Evolutionary conservation across 371 early-diverging fungal genomes (phyloP).

Genomic region (Mortierella sp.): DNA sequence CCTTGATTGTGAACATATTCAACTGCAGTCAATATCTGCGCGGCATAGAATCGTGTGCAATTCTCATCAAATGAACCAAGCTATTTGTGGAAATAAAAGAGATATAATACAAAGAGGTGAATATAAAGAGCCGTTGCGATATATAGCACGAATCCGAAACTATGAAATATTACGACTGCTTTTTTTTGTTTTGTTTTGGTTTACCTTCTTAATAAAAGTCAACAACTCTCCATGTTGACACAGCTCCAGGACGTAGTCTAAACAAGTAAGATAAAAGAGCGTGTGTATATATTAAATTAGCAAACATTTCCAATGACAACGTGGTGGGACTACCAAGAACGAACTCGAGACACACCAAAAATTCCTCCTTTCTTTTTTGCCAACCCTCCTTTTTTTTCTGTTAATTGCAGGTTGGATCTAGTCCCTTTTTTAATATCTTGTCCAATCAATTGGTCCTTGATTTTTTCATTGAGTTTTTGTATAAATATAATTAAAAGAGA

Average conservation of each 20-base stretch:
- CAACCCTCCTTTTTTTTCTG: not conserved
- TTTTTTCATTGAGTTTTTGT: not conserved
- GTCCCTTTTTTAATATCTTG: not conserved
- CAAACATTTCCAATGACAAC: not conserved
- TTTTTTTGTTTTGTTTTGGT: not conserved
- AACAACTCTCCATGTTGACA: constrained; percentile 94
- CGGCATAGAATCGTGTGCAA: constrained; percentile 85
- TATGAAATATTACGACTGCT: too few relatives aligned
- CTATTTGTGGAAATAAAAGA: constrained; percentile 50
- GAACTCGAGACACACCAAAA: too few relatives aligned
- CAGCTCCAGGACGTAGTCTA: constrained; percentile 91
- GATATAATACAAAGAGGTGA: not conserved
- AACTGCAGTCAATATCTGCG: constrained; percentile 89
- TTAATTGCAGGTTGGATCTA: constrained; percentile 3
- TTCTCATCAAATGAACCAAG: constrained; percentile 78
- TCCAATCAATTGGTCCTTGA: not conserved
- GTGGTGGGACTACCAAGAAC: not conserved
- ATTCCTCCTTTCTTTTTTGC: too few relatives aligned
- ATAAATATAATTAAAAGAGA: not conserved
- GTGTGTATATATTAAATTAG: not conserved
- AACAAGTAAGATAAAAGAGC: not conserved
- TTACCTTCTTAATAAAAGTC: constrained; percentile 77
- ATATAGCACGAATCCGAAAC: too few relatives aligned
- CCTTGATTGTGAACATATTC: constrained; percentile 87
- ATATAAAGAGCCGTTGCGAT: not conserved